phyloP scores from a whole-genome alignment of 768 basidiomycete species.

The Russula ochroleuca region DNA sequence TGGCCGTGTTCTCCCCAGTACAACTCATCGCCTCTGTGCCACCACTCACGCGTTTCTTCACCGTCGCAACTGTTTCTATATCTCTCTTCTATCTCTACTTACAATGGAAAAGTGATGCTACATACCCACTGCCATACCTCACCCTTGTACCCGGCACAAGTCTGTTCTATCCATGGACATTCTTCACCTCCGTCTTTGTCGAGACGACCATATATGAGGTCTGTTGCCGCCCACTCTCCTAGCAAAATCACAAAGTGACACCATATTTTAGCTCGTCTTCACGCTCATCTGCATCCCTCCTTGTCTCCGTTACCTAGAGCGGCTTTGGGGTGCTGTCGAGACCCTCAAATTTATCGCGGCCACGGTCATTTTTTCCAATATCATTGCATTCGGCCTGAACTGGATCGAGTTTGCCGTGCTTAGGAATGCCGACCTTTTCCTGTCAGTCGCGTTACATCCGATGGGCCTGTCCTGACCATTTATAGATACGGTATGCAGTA shows the following conservation, averaged over 20 bases:
- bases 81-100: constrained; percentile 64
- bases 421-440: constrained; percentile 61
- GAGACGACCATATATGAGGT: constrained; percentile 85
- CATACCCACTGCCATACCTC: constrained; percentile 57
- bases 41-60: constrained; percentile 71
- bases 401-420: constrained; percentile 79
- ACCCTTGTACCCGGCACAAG: constrained; percentile 77
- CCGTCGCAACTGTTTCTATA: constrained; percentile 52
- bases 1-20: constrained; percentile 75
- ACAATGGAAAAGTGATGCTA: constrained; percentile 45
- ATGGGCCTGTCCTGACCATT: constrained; percentile 4
- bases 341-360: constrained; percentile 80
- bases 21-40: constrained; percentile 68
- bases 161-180: constrained; percentile 87
- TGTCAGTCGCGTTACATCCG: constrained; percentile 50
- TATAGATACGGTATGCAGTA: constrained; percentile 81
- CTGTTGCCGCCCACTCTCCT: constrained; percentile 32
- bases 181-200: constrained; percentile 83
- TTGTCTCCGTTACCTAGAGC: constrained; percentile 84
- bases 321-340: constrained; percentile 89
- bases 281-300: constrained; percentile 76
- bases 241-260: constrained; percentile 18
- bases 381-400: constrained; percentile 83
- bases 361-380: constrained; percentile 74
- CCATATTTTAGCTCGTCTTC: constrained; percentile 57